Base-by-base conservation (phyloP, 805 yeast species). In the Priceomyces carsonii region DNA sequence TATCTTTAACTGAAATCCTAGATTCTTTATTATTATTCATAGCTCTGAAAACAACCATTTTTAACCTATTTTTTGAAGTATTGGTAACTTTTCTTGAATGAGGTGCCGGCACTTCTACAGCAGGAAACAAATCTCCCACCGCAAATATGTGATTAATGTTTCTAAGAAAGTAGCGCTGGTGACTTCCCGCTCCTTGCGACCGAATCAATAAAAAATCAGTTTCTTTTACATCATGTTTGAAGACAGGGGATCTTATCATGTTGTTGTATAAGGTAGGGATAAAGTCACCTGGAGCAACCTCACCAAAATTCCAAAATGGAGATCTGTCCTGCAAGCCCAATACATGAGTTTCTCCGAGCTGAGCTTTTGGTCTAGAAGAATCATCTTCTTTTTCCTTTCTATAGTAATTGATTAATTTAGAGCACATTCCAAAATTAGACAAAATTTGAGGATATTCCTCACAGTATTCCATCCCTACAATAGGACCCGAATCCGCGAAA, bases 231-330 rank as follows among this genome's bases (percentile, higher is more conserved):
- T 88, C 95, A 54, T 93, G 99, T 52, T 82, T 81, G 66, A 87
- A 91, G 2, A 91, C 75, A 0, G 99, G 99, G 0, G 99, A 97
- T 42, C 99, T 68, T 4, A 84, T 59, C 84, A 93, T 82, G 50
- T 88, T 85, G 57, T 91, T 93, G 64, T 93, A 93, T 30, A 91
- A 64, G 0, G 99, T 86, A 1, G 98, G 98, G 3, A 90, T 96
- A 36, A 88, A 79, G 48, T 84, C 87, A 2, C 99, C 99, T 3
- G 89, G 86, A 29, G 88, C 96, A 6, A 93, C 98, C 63, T 85
- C 86, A 1, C 99, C 99, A 66, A 89, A 93, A 58, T 90, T 93
- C 98, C 99, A 93, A 57, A 93, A 93, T 8, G 99, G 97, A 6
- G 96, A 86, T 50, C 95, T 75, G 61, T 93, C 99, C 55, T 90